Base-by-base conservation (phyloP, 176 grass and related monocot species). In the Zea luxurians region DNA sequence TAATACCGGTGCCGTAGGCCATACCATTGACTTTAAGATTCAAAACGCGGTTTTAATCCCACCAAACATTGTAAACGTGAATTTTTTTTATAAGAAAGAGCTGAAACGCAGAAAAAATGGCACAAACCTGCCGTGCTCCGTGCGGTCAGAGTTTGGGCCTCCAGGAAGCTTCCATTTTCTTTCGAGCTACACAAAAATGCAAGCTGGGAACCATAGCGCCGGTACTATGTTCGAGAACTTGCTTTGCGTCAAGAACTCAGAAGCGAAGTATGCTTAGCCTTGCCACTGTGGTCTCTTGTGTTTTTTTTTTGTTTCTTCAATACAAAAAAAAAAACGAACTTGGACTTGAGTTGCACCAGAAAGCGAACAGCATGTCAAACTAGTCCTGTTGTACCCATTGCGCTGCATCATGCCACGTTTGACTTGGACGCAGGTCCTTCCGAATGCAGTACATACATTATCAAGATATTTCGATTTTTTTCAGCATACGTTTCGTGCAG, bases 221-320 rank as follows among this genome's bases (percentile, higher is more conserved):
- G 2, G 74, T 21, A 48, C 4, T 48, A 57, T 42, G 35, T 70
- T 65, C 11, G 15, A 45, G 46, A 52, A 57, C 10, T 72, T 50
- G 18, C 18, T 69, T 86, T 70, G 64, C 10, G 12, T 59, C 55
- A 59, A 59, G 3, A 59, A 20, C 8, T n/a, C 43, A 66, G 61
- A 61, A 68, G 66, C 21, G n/a, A 53, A 8, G 54, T 58, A 58
- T 16, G 53, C 41, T 59, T 74, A 48, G 48, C 27, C 66, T 55
- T 38, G 71, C 21, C 41, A 7, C 57, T 10, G 10, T 75, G n/a
- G 55, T 78, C 17, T 48, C 55, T 37, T 64, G 55, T 21, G 18
- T 8, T 61, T 61, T 38, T 76, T 44, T 36, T 6, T 40, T 40
- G 0, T 27, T 27, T 27, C 27, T 27, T 27, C 27, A 27, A 27